Percentiles rank a stretch among this genome's conserved stretches.
These are phyloP conservation scores for Tricholoma terreum DNA, from an alignment of 768 basidiomycete species.

Conservation along the genomic window DNA sequence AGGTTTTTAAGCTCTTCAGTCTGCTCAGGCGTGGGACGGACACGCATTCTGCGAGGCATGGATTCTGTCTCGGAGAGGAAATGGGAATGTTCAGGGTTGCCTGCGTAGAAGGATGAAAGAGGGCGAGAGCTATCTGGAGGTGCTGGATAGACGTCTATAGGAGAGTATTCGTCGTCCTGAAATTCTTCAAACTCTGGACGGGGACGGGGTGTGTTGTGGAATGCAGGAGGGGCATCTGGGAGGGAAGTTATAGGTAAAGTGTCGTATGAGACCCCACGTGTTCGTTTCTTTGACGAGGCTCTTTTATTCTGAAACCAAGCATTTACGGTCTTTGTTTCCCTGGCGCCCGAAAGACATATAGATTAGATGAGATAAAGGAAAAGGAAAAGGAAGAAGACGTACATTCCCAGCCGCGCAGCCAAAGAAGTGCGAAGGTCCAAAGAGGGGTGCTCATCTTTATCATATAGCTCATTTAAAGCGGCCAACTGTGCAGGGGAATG, in stretches of 20 bases:
- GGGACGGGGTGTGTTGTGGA: slow-evolving; percentile 26
- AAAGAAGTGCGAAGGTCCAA: slow-evolving; percentile 65
- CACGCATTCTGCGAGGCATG: slow-evolving; percentile 59
- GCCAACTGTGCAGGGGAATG: slow-evolving; percentile 70
- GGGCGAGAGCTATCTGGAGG: slow-evolving; percentile 28
- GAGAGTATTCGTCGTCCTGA: slow-evolving; percentile 43
- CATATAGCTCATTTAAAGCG: slow-evolving; percentile 76
- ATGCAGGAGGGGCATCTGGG: slow-evolving; percentile 30
- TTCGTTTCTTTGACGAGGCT: slow-evolving; percentile 75
- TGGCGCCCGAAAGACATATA: slow-evolving; percentile 25
- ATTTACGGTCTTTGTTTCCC: slow-evolving; percentile 84
- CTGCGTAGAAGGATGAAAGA: slow-evolving; percentile 41
- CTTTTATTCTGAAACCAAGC: slow-evolving; percentile 89
- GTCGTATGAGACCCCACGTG: slow-evolving; percentile 33
- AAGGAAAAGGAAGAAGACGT: slow-evolving; percentile 31
- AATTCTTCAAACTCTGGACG: slow-evolving; percentile 41
- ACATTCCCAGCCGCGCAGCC: slow-evolving; percentile 76
- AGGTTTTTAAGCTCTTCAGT: slow-evolving; percentile 66
- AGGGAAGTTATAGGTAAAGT: slow-evolving; percentile 30
- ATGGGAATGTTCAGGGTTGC: slow-evolving; percentile 48
- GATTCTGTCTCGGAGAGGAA: slow-evolving; percentile 47
- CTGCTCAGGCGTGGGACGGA: slow-evolving; percentile 61
- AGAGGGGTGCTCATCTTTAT: slow-evolving; percentile 71
- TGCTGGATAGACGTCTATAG: slow-evolving; percentile 30
- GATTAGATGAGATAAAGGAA: slow-evolving; percentile 11